phyloP scores from a whole-genome alignment of 1,284 basidiomycete genomes.

The Inonotus obliquus region DNA sequence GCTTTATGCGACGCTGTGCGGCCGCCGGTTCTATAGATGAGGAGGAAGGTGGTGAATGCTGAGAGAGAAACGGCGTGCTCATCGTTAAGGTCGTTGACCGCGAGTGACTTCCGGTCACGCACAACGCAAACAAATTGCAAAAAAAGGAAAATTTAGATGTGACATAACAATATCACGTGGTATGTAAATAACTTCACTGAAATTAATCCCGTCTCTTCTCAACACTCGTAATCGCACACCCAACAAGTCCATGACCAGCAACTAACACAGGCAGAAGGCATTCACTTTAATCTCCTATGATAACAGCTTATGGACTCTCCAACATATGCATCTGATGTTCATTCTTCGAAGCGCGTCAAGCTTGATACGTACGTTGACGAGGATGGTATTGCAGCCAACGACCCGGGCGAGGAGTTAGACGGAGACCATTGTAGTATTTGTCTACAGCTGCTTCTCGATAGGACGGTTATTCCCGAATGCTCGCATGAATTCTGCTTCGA shows the following conservation, averaged over 20 bases:
- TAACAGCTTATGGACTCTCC: neutral
- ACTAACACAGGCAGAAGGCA: no score
- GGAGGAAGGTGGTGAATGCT: constrained; percentile 1
- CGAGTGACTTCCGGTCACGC: constrained; percentile 2
- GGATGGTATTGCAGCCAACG: neutral
- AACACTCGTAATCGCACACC: no score
- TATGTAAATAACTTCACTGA: neutral
- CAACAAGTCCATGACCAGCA: no score
- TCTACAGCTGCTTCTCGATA: constrained; percentile 68
- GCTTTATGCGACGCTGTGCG: constrained; percentile 10
- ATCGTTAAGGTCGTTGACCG: constrained; percentile 4
- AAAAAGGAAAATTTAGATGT: neutral
- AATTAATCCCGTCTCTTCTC: neutral
- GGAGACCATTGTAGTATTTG: constrained; percentile 66
- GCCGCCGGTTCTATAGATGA: neutral
- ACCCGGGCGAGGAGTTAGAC: constrained; percentile 23
- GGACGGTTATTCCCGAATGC: constrained; percentile 74
- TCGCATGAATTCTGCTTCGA: constrained; percentile 89
- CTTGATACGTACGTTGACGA: constrained; percentile 23
- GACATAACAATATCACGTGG: neutral
- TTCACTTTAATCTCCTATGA: neutral
- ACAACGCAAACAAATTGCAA: neutral
- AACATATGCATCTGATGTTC: neutral
- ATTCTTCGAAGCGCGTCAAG: constrained; percentile 29
- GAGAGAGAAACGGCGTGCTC: constrained; percentile 1